Evolutionary conservation across 805 yeast genomes (phyloP).

Genomic region (Ogataea methanolica): DNA sequence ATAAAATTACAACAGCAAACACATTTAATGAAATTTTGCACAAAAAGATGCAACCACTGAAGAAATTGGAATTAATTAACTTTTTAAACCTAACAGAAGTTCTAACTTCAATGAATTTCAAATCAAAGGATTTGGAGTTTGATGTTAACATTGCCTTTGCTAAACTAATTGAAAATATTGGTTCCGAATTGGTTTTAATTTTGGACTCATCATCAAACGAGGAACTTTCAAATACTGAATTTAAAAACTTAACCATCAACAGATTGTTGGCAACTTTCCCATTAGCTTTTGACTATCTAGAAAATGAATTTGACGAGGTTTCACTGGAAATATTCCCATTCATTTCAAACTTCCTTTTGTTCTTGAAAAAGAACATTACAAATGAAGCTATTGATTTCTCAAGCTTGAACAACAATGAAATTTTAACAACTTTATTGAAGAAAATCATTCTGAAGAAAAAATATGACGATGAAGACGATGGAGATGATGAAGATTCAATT

Average conservation of each 20-base stretch:
- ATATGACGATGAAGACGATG: slow-evolving; percentile 58
- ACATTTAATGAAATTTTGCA: slow-evolving; percentile 50
- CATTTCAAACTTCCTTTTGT: slow-evolving; percentile 65
- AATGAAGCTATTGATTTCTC: slow-evolving; percentile 30
- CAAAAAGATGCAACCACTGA: slow-evolving; percentile 53
- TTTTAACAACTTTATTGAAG: slow-evolving; percentile 59
- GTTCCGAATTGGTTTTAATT: slow-evolving; percentile 68
- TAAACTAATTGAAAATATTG: slow-evolving; percentile 66
- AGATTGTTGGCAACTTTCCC: slow-evolving; percentile 68
- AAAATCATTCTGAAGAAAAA: slow-evolving; percentile 75
- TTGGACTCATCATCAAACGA: slow-evolving; percentile 44
- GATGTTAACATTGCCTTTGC: slow-evolving; percentile 74
- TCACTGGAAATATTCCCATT: slow-evolving; percentile 80
- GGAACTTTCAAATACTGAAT: slow-evolving; percentile 35
- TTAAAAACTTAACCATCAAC: slow-evolving; percentile 32
- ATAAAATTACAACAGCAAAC: slow-evolving; percentile 54
- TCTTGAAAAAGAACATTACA: slow-evolving; percentile 53
- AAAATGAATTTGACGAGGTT: slow-evolving; percentile 85
- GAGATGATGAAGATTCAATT: slow-evolving; percentile 65
- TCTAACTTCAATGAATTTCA: slow-evolving; percentile 35
- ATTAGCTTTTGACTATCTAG: slow-evolving; percentile 60
- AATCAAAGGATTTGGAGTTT: slow-evolving; percentile 44
- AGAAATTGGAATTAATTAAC: slow-evolving; percentile 60
- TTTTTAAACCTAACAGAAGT: slow-evolving; percentile 63
- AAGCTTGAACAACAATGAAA: slow-evolving; percentile 33